Evolutionary conservation across 768 basidiomycete genomes (phyloP), one percentile per base, ranked within the genome.

Genomic region (Pseudohyphozyma bogoriensis): DNA sequence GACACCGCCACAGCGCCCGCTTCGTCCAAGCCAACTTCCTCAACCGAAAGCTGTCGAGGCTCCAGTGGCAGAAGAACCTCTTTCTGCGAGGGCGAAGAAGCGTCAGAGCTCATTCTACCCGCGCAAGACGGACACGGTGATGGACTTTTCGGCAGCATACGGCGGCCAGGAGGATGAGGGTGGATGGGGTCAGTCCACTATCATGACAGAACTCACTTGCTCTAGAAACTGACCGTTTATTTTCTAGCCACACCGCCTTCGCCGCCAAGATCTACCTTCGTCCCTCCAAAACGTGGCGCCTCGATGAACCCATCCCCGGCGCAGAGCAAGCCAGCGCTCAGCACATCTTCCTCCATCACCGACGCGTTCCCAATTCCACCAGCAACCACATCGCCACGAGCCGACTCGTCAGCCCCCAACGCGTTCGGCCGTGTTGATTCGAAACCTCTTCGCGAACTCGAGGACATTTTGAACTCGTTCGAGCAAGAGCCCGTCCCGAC

Each of bases 91-190:
- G 54, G 55, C 59, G 40, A 50, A 32, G 39, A 54, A 62, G 31
- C 37, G 61, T 10, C 45, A 53, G 46, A 62, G 61, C 53, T 7
- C 29, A 29, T 29, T 26, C 28, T 18, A 26, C 28, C 16, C 9
- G 3, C 5, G 24, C 35, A 65, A 62, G 55, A 65, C 62, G 50
- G 64, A 65, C 51, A 65, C 64, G 46, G 50, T 65, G 28, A 31
- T 59, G n/a, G 55, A 60, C 2, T 44, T 65, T 26, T 47, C 64
- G 11, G 57, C 59, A 8, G 64, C 45, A 18, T 65, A 65, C 33
- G 64, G 42, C 0, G 60, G n/a, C 53, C 13, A 15, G 13, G 36
- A 37, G n/a, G 33, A 37, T 4, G 59, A 52, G 37, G 51, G 50
- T 3, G 44, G 56, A 1, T 56, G 60, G 57, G 56, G 59, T 59